Evolutionary conservation across 1,139 yeast species (phyloP), one percentile per base, ranked within the genome.

Genomic region (Nakaseomyces nivariensis): DNA sequence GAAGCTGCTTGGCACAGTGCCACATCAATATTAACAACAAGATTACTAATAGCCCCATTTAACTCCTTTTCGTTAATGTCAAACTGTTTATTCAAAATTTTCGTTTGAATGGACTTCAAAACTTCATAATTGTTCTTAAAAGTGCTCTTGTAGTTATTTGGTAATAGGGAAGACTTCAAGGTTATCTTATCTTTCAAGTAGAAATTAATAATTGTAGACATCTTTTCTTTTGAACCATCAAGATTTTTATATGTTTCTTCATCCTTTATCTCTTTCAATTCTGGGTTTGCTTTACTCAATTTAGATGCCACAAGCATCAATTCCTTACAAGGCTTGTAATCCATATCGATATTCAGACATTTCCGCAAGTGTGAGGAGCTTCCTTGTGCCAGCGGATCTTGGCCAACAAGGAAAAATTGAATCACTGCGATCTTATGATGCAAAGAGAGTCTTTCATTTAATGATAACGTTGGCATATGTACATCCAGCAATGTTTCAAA

Each of bases 341-440:
- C 67, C 66, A 63, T 61, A 48, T 65, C 69, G 4, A 65, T 45
- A 5, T 60, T 59, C 13, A 64, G 47, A 51, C 68, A 65, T 45
- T 57, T 61, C 44, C 61, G 57, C 25, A 63, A 46, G 34, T 58
- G 55, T 3, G 38, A 47, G 10, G 61, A 49, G 25, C 44, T 41
- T 17, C 44, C 44, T 29, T 41, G 44, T 11, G 34, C 34, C 4
- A 41, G 25, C 6, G 67, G 65, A 25, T 60, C 62, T 1, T 53
- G 45, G 38, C 58, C 58, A 33, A 65, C 48, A 6, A 62, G 51
- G 27, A 63, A 54, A 43, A 60, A 40, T 49, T 64, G 67, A 5
- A 63, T 37, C 1, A 58, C 49, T 3, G 67, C 52, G 25, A 55
- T 55, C 2, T 56, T 46, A 40, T 56, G 53, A 44, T 58, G 56